Evolutionary conservation across 108 stramenopile genomes (phyloP).

Genomic region (Pseudonitzschia multiseries): DNA sequence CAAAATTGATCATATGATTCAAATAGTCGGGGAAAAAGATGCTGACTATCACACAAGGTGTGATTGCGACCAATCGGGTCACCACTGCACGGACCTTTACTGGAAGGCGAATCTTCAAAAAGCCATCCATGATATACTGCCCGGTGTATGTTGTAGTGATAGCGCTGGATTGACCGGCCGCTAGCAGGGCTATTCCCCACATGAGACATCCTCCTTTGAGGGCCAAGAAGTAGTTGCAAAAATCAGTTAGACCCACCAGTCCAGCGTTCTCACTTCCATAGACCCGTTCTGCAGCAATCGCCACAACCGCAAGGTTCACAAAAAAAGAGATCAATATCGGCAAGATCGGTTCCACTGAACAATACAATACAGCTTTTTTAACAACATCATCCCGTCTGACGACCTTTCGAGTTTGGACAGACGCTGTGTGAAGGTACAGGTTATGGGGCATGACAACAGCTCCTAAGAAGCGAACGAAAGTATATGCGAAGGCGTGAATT

Average conservation of each 20-base stretch:
- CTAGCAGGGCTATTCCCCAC: slow-evolving; percentile 83
- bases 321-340: slow-evolving; percentile 78
- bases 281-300: slow-evolving; percentile 80
- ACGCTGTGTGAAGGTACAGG: slow-evolving; percentile 82
- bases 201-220: slow-evolving; percentile 64
- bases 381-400: slow-evolving; percentile 38
- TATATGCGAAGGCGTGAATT: too few species aligned
- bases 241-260: slow-evolving; percentile 56
- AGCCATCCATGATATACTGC: slow-evolving; percentile 88
- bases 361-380: slow-evolving; percentile 67
- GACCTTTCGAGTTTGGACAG: slow-evolving; percentile 59
- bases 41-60: slow-evolving; percentile 74
- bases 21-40: slow-evolving; percentile 55
- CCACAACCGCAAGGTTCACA: slow-evolving; percentile 81
- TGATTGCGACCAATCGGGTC: slow-evolving; percentile 73
- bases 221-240: slow-evolving; percentile 53
- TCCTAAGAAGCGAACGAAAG: slow-evolving; percentile 19
- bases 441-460: slow-evolving; percentile 91
- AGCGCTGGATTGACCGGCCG: slow-evolving; percentile 70
- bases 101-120: slow-evolving; percentile 66
- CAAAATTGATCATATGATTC: slow-evolving; percentile 70
- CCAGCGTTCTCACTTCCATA: slow-evolving; percentile 44
- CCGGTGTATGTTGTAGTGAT: slow-evolving; percentile 90
- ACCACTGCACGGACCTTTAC: slow-evolving; percentile 60
- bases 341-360: slow-evolving; percentile 74